These are phyloP conservation scores for Pyrenochaeta sp. DNA, from an alignment of 2,329 filamentous ascomycete species.

Conservation along the genomic window DNA sequence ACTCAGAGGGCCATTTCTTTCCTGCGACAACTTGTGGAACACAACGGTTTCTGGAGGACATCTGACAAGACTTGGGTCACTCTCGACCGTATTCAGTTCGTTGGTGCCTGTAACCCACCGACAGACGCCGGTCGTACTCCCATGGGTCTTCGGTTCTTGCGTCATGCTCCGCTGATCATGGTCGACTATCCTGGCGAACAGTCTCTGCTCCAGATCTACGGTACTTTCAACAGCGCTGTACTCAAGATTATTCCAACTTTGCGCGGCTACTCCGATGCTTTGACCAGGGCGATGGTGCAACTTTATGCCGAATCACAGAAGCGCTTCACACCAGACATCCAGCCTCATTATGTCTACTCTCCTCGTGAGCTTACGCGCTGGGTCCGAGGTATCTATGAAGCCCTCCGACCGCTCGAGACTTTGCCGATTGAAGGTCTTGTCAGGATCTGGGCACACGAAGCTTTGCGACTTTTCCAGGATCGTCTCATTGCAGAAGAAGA, in stretches of 20 bases:
- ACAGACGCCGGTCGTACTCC: constrained; percentile 97
- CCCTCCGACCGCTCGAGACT: constrained; percentile 88
- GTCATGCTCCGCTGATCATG: constrained; percentile 98
- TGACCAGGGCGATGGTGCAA: constrained; percentile 97
- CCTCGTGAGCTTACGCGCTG: constrained; percentile 97
- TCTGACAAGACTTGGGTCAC: constrained; percentile 98
- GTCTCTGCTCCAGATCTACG: constrained; percentile 96
- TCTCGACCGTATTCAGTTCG: constrained; percentile 97
- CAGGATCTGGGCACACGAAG: constrained; percentile 98
- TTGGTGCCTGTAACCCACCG: constrained; percentile 97
- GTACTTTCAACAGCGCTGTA: constrained; percentile 94
- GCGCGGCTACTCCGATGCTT: constrained; percentile 91
- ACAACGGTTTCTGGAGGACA: constrained; percentile 99
- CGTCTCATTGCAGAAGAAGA: constrained; percentile 94
- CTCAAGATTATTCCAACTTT: constrained; percentile 96
- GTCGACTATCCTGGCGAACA: constrained; percentile 97
- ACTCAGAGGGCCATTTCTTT: constrained; percentile 98
- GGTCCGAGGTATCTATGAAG: constrained; percentile 97
- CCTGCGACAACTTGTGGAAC: constrained; percentile 94
- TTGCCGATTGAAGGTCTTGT: constrained; percentile 90
- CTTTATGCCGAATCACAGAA: constrained; percentile 95
- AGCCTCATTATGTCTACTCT: constrained; percentile 99
- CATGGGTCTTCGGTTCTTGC: constrained; percentile 89
- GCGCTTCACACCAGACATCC: constrained; percentile 93
- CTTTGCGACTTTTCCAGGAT: constrained; percentile 94